Percentiles rank a stretch among this genome's conserved stretches.
Evolutionary conservation across 2,329 filamentous ascomycete species (phyloP).

Genomic region (Colletotrichum phormii): DNA sequence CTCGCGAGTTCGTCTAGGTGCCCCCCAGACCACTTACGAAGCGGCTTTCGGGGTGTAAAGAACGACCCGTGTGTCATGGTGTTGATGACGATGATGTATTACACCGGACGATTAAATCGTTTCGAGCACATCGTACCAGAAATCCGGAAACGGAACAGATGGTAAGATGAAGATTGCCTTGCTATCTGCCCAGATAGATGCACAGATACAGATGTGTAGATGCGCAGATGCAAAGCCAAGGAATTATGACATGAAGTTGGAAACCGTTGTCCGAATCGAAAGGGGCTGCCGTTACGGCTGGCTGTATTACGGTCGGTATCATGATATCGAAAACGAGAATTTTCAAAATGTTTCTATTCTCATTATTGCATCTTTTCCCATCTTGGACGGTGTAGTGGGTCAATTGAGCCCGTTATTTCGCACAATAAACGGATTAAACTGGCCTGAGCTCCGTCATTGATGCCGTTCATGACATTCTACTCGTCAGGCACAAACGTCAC

Average conservation of each 20-base stretch:
- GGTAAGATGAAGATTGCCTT: background rate
- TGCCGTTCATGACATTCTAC: background rate
- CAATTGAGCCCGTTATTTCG: background rate
- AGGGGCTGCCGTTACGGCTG: background rate
- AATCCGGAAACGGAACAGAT: background rate
- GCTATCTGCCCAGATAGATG: background rate
- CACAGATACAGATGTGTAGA: background rate
- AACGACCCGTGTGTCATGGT: background rate
- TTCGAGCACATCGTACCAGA: background rate
- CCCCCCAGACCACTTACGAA: background rate
- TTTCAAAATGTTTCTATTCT: background rate
- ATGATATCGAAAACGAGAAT: background rate
- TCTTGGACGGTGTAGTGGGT: background rate
- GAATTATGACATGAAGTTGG: background rate
- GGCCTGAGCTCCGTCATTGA: background rate
- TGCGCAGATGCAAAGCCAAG: background rate
- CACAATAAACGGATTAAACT: background rate
- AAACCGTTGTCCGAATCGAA: background rate
- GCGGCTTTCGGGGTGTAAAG: background rate
- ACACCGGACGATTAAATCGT: conserved; percentile 24
- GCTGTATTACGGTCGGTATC: background rate
- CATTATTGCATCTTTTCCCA: conserved; percentile 21
- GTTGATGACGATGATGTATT: conserved; percentile 6
- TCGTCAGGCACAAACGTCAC: background rate
- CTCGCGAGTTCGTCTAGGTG: too few relatives aligned